phyloP scores from a whole-genome alignment of 371 early-diverging fungal species.

The Apophysomyces sp. region DNA sequence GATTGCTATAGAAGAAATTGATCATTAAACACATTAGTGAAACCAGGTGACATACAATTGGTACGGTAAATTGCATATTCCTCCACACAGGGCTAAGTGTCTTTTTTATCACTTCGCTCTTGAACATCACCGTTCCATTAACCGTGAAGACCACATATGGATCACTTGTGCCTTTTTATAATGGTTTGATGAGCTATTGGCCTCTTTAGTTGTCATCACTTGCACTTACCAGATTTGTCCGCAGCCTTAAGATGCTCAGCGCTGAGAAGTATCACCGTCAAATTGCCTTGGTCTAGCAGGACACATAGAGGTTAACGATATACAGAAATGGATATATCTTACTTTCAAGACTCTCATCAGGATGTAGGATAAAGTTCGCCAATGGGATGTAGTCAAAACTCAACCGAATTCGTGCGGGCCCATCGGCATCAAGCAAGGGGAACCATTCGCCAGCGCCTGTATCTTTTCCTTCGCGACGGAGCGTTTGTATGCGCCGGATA shows the following conservation, averaged over 20 bases:
- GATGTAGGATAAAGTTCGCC: conserved; percentile 40
- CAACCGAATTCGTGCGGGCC: conserved; percentile 43
- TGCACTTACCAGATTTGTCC: conserved; percentile 38
- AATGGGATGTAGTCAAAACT: conserved; percentile 57
- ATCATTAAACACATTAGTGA: conserved; percentile 4
- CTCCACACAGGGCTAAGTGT: conserved; percentile 82
- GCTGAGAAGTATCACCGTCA: conserved; percentile 46
- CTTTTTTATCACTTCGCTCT: conserved; percentile 77
- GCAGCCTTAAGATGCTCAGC: conserved; percentile 51
- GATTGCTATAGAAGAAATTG: conserved; percentile 35
- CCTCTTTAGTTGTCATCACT: background rate
- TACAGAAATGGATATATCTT: conserved; percentile 6
- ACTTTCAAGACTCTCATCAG: conserved; percentile 63
- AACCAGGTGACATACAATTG: conserved; percentile 49
- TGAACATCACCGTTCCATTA: conserved; percentile 78
- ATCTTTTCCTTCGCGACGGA: background rate
- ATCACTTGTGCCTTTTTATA: conserved; percentile 65
- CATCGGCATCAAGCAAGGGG: conserved; percentile 29
- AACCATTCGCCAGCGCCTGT: conserved; percentile 41
- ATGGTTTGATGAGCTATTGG: background rate
- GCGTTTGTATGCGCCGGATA: conserved; percentile 27
- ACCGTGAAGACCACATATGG: conserved; percentile 77
- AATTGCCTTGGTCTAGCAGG: conserved; percentile 45
- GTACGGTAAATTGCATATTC: conserved; percentile 71
- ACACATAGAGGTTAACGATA: background rate